Evolutionary conservation across 2,329 filamentous ascomycete species (phyloP).

Genomic region (Fusarium denticulatum): DNA sequence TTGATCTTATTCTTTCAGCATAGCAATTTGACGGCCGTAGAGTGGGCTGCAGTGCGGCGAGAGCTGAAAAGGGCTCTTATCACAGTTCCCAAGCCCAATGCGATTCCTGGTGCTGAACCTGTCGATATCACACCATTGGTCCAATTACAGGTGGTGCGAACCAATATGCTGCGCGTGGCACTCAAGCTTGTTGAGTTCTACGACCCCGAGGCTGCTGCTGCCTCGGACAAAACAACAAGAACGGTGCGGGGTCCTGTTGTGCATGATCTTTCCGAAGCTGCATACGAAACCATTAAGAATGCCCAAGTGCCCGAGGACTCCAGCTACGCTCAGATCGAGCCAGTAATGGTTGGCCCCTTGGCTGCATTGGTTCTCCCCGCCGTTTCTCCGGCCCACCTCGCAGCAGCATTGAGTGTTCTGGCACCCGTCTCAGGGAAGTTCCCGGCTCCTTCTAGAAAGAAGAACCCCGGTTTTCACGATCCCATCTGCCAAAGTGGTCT

Average conservation of each 20-base stretch:
- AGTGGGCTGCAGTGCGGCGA: constrained; percentile 61
- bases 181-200: constrained; percentile 89
- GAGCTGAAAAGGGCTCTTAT: constrained; percentile 56
- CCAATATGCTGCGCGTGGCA: constrained; percentile 87
- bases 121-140: constrained; percentile 67
- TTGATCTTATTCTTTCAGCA: constrained; percentile 84
- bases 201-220: constrained; percentile 58
- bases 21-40: constrained; percentile 75
- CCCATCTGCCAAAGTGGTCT: constrained; percentile 80
- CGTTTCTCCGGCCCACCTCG: constrained; percentile 85
- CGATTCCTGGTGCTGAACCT: constrained; percentile 43
- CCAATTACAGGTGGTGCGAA: constrained; percentile 85
- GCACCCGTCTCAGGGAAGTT: constrained; percentile 77
- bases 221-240: constrained; percentile 45
- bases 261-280: constrained; percentile 65
- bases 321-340: constrained; percentile 69
- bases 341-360: constrained; percentile 83
- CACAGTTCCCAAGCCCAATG: constrained; percentile 51
- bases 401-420: constrained; percentile 81
- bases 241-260: constrained; percentile 49
- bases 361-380: constrained; percentile 82
- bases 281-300: constrained; percentile 59
- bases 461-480: constrained; percentile 85
- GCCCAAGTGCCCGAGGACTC: constrained; percentile 51
- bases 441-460: constrained; percentile 79